Conservation (phyloP, 106 monocot species). For the Phalaenopsis aphrodite region DNA sequence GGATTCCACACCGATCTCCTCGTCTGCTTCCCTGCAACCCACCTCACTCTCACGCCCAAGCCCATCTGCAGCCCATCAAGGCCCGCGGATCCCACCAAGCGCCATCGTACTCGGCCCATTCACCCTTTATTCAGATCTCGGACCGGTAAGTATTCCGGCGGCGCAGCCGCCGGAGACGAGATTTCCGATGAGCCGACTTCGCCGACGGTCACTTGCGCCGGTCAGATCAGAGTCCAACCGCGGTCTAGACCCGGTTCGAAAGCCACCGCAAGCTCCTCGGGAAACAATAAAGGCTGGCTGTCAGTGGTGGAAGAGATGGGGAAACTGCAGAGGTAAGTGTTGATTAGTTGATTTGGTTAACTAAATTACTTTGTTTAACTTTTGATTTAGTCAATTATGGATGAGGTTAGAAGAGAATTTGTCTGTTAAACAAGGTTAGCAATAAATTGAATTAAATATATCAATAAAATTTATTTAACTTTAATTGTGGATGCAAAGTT, state of each 20-base stretch:
- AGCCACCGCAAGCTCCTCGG: background rate
- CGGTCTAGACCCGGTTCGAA: slow-evolving; percentile 4
- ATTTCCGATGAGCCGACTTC: slow-evolving; percentile 58
- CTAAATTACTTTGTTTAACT: no score
- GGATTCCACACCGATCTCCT: slow-evolving; percentile 42
- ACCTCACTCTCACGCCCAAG: slow-evolving; percentile 58
- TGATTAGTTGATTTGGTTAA: no score
- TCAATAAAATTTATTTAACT: no score
- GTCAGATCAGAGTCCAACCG: slow-evolving; percentile 67
- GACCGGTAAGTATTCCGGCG: background rate
- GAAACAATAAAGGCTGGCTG: slow-evolving; percentile 17
- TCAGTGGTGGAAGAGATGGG: slow-evolving; percentile 41
- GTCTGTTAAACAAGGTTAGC: no score
- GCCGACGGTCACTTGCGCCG: slow-evolving; percentile 82
- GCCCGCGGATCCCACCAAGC: slow-evolving; percentile 20
- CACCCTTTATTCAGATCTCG: slow-evolving; percentile 28
- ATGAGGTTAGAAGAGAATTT: no score
- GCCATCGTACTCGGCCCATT: background rate
- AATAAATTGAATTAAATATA: no score
- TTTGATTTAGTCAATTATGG: no score
- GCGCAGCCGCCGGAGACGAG: background rate
- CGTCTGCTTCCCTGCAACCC: slow-evolving; percentile 76
- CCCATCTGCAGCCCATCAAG: slow-evolving; percentile 68
- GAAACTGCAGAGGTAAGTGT: slow-evolving; percentile 9
- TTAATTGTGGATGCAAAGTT: no score